Conservation (phyloP, 2,329 filamentous ascomycete genomes). For the Hyphodiscus sp. region DNA sequence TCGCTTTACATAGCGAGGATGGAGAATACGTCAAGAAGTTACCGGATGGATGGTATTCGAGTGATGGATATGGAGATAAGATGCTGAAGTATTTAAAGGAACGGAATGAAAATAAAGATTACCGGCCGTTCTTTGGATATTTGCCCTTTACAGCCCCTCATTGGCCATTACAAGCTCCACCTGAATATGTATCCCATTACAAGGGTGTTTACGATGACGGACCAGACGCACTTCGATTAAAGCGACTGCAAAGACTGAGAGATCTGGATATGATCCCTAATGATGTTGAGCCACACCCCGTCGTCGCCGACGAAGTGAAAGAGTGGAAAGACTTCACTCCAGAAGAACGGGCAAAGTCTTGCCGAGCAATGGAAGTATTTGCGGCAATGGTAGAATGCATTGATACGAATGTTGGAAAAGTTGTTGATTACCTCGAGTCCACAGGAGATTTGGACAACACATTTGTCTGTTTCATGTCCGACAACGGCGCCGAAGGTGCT, state of each 20-base stretch:
- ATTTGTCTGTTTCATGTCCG: constrained; percentile 56
- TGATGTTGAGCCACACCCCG: constrained; percentile 18
- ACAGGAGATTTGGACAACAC: constrained; percentile 57
- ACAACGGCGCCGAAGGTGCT: constrained; percentile 56
- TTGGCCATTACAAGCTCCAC: constrained; percentile 46
- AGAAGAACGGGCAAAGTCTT: constrained; percentile 32
- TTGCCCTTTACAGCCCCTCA: constrained; percentile 47
- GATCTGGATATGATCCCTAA: constrained; percentile 37
- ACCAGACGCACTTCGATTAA: constrained; percentile 47
- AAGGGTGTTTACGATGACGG: constrained; percentile 52
- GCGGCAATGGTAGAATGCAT: constrained; percentile 42
- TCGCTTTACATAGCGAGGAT: constrained; percentile 33
- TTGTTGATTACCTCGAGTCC: constrained; percentile 43
- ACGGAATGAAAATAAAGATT: constrained; percentile 7
- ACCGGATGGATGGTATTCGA: constrained; percentile 11
- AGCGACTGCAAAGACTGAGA: constrained; percentile 48
- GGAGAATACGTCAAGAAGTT: constrained; percentile 34
- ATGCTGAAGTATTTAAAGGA: constrained; percentile 12
- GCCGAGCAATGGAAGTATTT: constrained; percentile 41
- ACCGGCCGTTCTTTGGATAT: constrained; percentile 42
- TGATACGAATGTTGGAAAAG: constrained; percentile 54
- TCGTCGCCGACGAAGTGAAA: constrained; percentile 10
- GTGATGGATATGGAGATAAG: constrained; percentile 8
- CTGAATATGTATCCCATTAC: constrained; percentile 32
- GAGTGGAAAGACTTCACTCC: constrained; percentile 17